phyloP scores from a whole-genome alignment of 495 filamentous ascomycete genomes.

The Melanomma pulvis-pyrius region DNA sequence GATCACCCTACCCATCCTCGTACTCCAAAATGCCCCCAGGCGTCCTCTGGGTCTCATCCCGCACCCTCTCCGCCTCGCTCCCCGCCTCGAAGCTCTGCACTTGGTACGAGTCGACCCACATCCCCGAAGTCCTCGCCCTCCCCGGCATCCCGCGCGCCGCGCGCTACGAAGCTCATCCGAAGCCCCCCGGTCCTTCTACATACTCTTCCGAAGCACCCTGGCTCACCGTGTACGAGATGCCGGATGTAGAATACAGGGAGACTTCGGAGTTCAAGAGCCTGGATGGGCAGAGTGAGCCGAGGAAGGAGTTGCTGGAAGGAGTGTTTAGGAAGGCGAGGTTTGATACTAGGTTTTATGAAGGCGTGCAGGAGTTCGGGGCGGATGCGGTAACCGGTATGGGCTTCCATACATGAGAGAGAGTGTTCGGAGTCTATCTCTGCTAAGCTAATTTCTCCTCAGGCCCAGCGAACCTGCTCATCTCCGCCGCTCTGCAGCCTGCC shows the following conservation, averaged over 20 bases:
- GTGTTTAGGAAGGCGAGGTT: constrained; percentile 38
- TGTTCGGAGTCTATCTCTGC: background rate
- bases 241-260: constrained; percentile 23
- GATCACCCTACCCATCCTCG: too few species aligned
- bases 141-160: constrained; percentile 31
- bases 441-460: background rate
- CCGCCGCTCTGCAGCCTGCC: constrained; percentile 17
- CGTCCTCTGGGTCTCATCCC: constrained; percentile 36
- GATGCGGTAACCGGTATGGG: background rate
- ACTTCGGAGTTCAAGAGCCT: constrained; percentile 32
- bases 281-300: constrained; percentile 37
- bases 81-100: constrained; percentile 21
- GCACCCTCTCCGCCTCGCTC: constrained; percentile 20
- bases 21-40: constrained; percentile 28
- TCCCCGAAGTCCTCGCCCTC: constrained; percentile 33
- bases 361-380: constrained; percentile 17
- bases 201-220: constrained; percentile 21
- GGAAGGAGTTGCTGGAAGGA: constrained; percentile 24
- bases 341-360: constrained; percentile 37
- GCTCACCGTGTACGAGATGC: constrained; percentile 39
- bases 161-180: constrained; percentile 20
- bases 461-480: constrained; percentile 8
- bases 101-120: constrained; percentile 42
- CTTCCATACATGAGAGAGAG: background rate
- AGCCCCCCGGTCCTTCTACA: background rate